phyloP scores from a whole-genome alignment of 169 alveolate genomes.

The Condylostoma magnum region DNA sequence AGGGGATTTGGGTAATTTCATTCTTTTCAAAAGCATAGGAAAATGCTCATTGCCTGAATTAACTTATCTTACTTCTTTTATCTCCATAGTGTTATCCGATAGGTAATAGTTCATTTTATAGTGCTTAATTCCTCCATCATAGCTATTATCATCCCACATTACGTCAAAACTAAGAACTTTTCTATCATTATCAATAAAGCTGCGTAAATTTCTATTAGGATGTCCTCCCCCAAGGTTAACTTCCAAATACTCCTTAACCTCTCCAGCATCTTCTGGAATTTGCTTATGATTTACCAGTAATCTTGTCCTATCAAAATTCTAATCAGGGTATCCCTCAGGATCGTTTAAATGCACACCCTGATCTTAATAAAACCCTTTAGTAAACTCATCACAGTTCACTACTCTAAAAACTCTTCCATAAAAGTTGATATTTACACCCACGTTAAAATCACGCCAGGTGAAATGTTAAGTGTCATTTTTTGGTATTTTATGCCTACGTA shows the following conservation, averaged over 20 bases:
- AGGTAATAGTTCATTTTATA: conserved; percentile 72
- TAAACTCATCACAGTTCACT: conserved; percentile 82
- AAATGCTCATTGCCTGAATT: conserved; percentile 75
- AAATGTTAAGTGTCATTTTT: conserved; percentile 59
- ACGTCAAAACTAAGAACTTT: conserved; percentile 75
- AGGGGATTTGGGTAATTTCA: conserved; percentile 78
- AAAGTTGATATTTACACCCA: conserved; percentile 68
- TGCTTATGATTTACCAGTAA: conserved; percentile 64
- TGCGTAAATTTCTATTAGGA: conserved; percentile 73
- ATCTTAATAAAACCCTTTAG: conserved; percentile 69
- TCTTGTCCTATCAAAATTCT: conserved; percentile 63
- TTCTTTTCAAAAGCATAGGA: conserved; percentile 77
- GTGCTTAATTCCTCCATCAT: conserved; percentile 76
- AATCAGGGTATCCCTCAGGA: conserved; percentile 68
- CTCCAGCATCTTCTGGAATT: conserved; percentile 69
- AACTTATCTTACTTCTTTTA: conserved; percentile 70
- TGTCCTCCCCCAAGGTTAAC: conserved; percentile 86
- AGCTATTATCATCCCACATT: conserved; percentile 70
- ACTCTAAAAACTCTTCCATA: conserved; percentile 83
- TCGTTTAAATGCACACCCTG: conserved; percentile 60
- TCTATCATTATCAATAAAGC: conserved; percentile 82
- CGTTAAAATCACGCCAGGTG: conserved; percentile 74
- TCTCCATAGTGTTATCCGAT: conserved; percentile 74
- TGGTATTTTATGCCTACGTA: conserved; percentile 75
- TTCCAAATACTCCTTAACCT: conserved; percentile 81